Conservation (phyloP, 768 basidiomycete species). For the Trametes villosa region DNA sequence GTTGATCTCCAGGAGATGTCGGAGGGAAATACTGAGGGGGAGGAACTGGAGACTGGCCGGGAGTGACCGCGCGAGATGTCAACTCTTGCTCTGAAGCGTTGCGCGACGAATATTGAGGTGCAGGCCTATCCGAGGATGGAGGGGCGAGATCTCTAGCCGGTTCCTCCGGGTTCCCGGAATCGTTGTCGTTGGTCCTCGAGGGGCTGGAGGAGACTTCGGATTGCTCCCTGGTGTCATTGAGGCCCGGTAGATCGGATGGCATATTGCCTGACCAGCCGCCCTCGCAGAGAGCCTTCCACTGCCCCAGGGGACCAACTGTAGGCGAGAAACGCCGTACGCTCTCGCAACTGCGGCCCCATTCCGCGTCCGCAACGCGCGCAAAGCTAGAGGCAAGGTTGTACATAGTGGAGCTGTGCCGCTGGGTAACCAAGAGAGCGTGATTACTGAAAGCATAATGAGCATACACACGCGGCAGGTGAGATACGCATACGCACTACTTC, state of each 20-base stretch:
- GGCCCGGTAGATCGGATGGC: conserved; percentile 48
- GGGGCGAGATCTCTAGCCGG: background rate
- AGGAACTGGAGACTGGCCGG: conserved; percentile 21
- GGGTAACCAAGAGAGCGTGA: conserved; percentile 64
- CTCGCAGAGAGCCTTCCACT: conserved; percentile 77
- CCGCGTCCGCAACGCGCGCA: conserved; percentile 74
- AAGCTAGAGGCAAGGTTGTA: conserved; percentile 67
- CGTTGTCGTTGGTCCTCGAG: conserved; percentile 5
- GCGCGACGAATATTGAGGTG: conserved; percentile 26
- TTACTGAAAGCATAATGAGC: conserved; percentile 48
- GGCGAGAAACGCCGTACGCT: conserved; percentile 69
- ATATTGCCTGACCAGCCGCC: conserved; percentile 66
- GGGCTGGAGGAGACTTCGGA: conserved; percentile 7
- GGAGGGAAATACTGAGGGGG: conserved; percentile 27
- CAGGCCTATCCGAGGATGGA: conserved; percentile 12
- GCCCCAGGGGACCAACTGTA: conserved; percentile 68
- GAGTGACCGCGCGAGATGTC: conserved; percentile 24
- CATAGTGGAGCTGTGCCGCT: conserved; percentile 60
- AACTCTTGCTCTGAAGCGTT: conserved; percentile 20
- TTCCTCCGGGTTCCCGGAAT: background rate
- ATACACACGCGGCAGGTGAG: background rate
- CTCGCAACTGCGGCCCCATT: conserved; percentile 77
- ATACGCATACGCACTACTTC: conserved; percentile 63
- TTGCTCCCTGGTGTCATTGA: conserved; percentile 21
- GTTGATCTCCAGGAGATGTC: conserved; percentile 5